Conservation (phyloP, 129 eudicot genomes). For the Solidago caesia region DNA sequence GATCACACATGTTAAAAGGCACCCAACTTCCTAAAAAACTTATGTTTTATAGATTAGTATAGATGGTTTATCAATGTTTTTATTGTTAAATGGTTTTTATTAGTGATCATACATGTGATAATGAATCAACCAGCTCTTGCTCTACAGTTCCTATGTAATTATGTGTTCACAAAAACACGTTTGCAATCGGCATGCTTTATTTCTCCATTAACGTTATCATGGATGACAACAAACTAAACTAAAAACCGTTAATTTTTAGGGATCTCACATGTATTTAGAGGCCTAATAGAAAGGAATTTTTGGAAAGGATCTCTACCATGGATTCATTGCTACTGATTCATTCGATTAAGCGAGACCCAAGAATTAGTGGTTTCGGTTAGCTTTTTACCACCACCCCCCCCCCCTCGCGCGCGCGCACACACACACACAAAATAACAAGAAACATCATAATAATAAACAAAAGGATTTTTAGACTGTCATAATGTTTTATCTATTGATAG, state of each 20-base stretch:
- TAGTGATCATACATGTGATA: no score
- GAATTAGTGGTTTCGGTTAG: constrained; percentile 70
- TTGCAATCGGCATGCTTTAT: no score
- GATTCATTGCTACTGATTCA: constrained; percentile 98
- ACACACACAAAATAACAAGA: not conserved
- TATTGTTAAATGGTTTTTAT: no score
- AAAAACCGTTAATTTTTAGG: constrained; percentile 6
- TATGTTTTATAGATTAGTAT: no score
- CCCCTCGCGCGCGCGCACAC: not conserved
- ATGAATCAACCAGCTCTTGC: no score
- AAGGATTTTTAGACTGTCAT: not conserved
- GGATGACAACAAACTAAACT: constrained; percentile 8
- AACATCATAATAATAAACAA: not conserved
- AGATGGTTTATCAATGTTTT: no score
- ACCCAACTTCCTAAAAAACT: no score
- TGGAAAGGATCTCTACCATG: constrained; percentile 90
- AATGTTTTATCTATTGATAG: not conserved
- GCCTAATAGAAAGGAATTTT: constrained; percentile 50
- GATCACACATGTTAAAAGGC: no score
- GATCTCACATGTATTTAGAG: constrained; percentile 71
- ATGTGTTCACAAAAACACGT: no score
- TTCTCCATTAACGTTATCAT: no score
- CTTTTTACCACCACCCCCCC: constrained; percentile 5
- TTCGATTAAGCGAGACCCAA: constrained; percentile 73
- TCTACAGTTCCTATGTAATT: no score